These are phyloP conservation scores for Colletotrichum sp. DNA, from an alignment of 2,329 filamentous ascomycete species.

Conservation along the genomic window DNA sequence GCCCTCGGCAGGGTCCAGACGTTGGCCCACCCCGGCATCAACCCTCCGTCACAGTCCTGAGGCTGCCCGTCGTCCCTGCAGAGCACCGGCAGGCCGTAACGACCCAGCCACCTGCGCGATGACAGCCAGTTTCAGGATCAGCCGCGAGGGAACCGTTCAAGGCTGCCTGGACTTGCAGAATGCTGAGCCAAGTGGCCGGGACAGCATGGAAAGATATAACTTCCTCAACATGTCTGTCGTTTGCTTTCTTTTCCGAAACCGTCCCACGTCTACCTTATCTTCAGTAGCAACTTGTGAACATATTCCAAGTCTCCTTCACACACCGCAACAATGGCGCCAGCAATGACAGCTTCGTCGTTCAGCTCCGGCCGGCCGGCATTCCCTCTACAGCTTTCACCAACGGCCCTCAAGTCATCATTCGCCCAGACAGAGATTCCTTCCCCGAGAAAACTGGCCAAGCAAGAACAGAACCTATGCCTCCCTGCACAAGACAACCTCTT, in stretches of 20 bases:
- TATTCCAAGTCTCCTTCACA: neutral
- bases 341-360: conserved; percentile 5
- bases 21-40: neutral
- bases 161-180: neutral
- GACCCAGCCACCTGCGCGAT: conserved; percentile 15
- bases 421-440: neutral
- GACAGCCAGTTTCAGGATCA: conserved; percentile 6
- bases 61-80: neutral
- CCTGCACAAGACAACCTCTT: conserved; percentile 13
- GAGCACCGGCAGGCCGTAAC: neutral
- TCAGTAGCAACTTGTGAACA: neutral
- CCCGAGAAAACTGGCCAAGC: conserved; percentile 3
- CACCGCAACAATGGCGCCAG: conserved; percentile 1
- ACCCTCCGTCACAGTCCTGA: neutral
- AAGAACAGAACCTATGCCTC: conserved; percentile 14
- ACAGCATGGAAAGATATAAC: conserved; percentile 5
- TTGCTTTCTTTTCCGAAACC: neutral
- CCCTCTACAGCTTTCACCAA: conserved; percentile 4
- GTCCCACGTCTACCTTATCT: neutral
- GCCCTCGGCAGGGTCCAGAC: conserved; percentile 2
- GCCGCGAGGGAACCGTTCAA: neutral
- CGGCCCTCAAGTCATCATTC: neutral
- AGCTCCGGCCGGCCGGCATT: neutral
- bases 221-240: neutral
- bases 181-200: neutral